Evolutionary conservation across 2,329 filamentous ascomycete species (phyloP), one percentile per base, ranked within the genome.

Genomic region (Fusarium neocosmosporiellum): DNA sequence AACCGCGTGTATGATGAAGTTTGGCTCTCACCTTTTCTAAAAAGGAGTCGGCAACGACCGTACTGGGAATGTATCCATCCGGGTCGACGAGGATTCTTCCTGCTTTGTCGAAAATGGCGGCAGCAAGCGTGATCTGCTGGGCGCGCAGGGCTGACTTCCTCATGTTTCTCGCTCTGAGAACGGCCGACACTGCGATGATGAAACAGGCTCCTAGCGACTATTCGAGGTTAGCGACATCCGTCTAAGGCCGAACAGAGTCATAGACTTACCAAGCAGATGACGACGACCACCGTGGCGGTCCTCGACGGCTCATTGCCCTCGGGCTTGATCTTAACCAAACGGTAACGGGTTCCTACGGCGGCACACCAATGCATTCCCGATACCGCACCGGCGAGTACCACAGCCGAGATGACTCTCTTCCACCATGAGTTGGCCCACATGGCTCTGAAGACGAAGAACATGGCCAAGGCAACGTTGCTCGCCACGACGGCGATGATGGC

Each of bases 351-450:
- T 18, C 93, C 93, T 13, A 89, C 87, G 5, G 92, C 88, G 34
- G 92, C 94, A 64, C 92, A 92, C 92, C 94, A 97, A 82, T 97
- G 94, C 94, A 97, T 96, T 1, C 93, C 93, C 11, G 92, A 95
- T 3, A 96, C 93, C 43, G 92, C 93, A 18, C 88, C 86, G 10
- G 93, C 92, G 43, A 97, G 86, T 20, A 95, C 81, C 53, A 90
- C 82, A 11, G 92, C 92, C 69, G 91, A 93, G 3, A 91, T 76
- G 11, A 87, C 82, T 66, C 94, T 87, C 78, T 94, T 94, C 92
- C 92, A 95, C 89, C 92, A 94, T 18, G 88, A 89, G 76, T 91
- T 92, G 57, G 92, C 93, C 94, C 94, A 97, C 18, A 89, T 88
- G 18, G 92, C 89, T 71, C 92, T 89, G 80, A 93, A 91, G 65